Conservation (phyloP, 345 rosid genomes). For the Eucalyptus regnans region DNA sequence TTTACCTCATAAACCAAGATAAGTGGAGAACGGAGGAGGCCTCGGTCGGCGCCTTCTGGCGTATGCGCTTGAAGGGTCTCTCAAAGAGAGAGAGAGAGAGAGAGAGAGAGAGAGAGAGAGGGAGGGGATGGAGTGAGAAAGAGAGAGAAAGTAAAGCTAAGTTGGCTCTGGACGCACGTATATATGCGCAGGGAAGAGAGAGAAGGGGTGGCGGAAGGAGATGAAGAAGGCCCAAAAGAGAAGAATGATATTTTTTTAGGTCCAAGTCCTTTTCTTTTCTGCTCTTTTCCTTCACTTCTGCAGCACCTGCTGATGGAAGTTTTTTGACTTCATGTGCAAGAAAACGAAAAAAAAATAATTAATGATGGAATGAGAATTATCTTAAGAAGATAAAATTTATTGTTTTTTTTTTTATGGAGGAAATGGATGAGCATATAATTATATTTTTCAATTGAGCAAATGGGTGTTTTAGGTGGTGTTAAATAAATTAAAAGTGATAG, state of each 20-base stretch:
- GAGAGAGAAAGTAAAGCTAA: accelerated
- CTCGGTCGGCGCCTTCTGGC: background rate
- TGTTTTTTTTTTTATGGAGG: background rate
- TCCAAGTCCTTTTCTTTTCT: background rate
- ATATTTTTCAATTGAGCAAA: background rate
- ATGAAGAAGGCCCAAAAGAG: background rate
- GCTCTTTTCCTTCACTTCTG: background rate
- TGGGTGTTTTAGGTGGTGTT: too few species aligned
- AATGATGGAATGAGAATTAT: background rate
- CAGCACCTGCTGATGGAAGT: background rate
- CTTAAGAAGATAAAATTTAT: too few species aligned
- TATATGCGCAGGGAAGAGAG: background rate
- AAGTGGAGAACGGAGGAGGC: background rate
- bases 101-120: accelerated
- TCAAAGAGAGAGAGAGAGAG: background rate
- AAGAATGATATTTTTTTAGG: background rate
- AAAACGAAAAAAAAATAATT: accelerated
- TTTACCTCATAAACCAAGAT: conserved; percentile 7
- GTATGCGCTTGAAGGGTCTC: background rate
- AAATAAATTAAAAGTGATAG: background rate
- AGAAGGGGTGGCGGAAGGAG: background rate
- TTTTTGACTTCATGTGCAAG: background rate
- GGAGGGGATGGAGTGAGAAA: background rate
- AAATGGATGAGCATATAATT: background rate
- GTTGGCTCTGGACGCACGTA: accelerated